Evolutionary conservation across 345 rosid genomes (phyloP).

Genomic region (Eutrema japonicum): DNA sequence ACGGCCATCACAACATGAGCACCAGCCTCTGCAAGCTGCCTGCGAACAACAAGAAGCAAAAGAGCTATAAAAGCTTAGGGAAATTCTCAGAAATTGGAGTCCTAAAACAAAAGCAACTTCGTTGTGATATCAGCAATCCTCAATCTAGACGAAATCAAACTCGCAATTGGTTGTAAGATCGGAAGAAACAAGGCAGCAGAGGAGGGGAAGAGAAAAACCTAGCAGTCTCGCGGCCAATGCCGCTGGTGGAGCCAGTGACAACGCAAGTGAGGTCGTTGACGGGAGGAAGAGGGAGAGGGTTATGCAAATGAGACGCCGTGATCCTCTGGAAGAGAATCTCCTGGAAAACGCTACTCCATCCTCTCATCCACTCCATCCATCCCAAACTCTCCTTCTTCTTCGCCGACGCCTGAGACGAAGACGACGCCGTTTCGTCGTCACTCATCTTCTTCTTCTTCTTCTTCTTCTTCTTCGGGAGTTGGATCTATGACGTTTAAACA

Average conservation of each 20-base stretch:
- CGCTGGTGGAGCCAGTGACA: conserved; percentile 97
- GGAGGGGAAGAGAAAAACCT: conserved; percentile 46
- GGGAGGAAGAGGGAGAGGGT: conserved; percentile 86
- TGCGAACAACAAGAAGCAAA: conserved; percentile 31
- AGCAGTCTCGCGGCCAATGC: conserved; percentile 91
- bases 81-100: conserved; percentile 8
- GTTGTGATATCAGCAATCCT: background rate
- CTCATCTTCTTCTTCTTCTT: conserved; percentile 43
- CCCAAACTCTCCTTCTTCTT: conserved; percentile 71
- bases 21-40: conserved; percentile 96
- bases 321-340: conserved; percentile 93
- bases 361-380: conserved; percentile 96
- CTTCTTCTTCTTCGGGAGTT: conserved; percentile 12
- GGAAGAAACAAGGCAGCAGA: conserved; percentile 5
- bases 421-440: conserved; percentile 20
- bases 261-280: conserved; percentile 74
- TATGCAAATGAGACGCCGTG: conserved; percentile 72
- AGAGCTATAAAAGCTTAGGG: conserved; percentile 19
- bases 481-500: conserved; percentile 30
- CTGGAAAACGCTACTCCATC: conserved; percentile 68
- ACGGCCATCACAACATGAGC: conserved; percentile 99
- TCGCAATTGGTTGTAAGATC: conserved; percentile 1
- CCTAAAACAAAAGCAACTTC: conserved; percentile 21
- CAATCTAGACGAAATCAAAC: conserved; percentile 9
- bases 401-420: conserved; percentile 19